A percentile compares a stretch with the other conserved stretches of the same genome.
Conservation (phyloP, 2,329 filamentous ascomycete genomes). For the Stachybotrys echinatus region DNA sequence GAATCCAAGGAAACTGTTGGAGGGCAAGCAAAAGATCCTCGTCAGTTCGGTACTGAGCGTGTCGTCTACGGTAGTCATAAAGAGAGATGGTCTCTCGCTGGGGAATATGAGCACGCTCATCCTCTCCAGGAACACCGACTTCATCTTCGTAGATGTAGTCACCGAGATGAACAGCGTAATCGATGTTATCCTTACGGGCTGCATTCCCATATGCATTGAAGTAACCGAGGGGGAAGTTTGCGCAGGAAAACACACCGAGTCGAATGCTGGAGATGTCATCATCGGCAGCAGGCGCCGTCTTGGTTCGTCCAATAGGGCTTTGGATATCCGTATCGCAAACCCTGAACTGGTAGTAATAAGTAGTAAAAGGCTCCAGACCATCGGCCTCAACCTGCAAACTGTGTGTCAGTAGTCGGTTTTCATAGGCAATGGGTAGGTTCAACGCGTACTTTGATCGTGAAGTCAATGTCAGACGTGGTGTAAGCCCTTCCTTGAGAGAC, state of each 20-base stretch:
- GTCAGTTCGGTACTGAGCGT: constrained; percentile 34
- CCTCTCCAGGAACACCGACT: constrained; percentile 4
- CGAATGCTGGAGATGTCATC: constrained; percentile 53
- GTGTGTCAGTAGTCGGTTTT: background rate
- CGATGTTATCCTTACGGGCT: constrained; percentile 52
- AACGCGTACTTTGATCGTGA: constrained; percentile 58
- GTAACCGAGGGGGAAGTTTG: constrained; percentile 55
- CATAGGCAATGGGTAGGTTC: background rate
- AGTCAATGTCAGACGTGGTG: constrained; percentile 70
- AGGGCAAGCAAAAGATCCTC: constrained; percentile 33
- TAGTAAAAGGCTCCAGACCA: constrained; percentile 56
- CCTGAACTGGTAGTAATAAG: constrained; percentile 65
- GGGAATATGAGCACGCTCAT: constrained; percentile 23
- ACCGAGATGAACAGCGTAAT: constrained; percentile 55
- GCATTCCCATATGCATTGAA: constrained; percentile 58
- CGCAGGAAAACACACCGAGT: constrained; percentile 67
- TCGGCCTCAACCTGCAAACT: constrained; percentile 54
- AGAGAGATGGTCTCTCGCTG: constrained; percentile 25
- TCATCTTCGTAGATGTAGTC: constrained; percentile 58
- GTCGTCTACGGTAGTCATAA: constrained; percentile 37
- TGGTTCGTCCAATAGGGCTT: constrained; percentile 62
- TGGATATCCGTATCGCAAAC: constrained; percentile 58
- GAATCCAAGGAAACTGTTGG: constrained; percentile 37
- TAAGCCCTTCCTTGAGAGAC: constrained; percentile 56
- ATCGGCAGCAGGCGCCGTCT: constrained; percentile 56